These are phyloP conservation scores for Alternaria atra DNA, from an alignment of 2,329 filamentous ascomycete species.

Conservation along the genomic window DNA sequence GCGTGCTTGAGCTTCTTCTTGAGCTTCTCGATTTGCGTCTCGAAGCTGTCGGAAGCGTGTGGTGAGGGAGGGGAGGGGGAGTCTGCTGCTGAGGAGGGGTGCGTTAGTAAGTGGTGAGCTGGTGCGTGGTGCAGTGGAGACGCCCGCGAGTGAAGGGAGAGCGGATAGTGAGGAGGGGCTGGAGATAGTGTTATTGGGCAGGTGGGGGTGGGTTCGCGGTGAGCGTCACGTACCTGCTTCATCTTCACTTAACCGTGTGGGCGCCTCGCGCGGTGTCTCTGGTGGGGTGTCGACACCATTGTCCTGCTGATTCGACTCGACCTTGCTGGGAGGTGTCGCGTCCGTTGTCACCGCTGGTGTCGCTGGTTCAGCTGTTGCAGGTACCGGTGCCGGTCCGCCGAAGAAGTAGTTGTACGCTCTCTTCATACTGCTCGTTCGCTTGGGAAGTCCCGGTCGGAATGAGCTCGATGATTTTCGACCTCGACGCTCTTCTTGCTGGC, in stretches of 20 bases:
- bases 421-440: constrained; percentile 51
- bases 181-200: constrained; percentile 36
- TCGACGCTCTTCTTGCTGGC: constrained; percentile 41
- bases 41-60: constrained; percentile 38
- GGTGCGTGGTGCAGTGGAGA: constrained; percentile 25
- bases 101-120: constrained; percentile 32
- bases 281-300: constrained; percentile 46
- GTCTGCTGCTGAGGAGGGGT: constrained; percentile 29
- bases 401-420: constrained; percentile 54
- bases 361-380: constrained; percentile 38
- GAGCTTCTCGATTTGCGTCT: constrained; percentile 45
- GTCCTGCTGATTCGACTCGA: constrained; percentile 29
- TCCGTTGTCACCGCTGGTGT: constrained; percentile 40
- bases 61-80: constrained; percentile 45
- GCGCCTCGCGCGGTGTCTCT: constrained; percentile 41
- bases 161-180: constrained; percentile 30
- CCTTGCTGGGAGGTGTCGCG: constrained; percentile 31
- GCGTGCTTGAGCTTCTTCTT: constrained; percentile 41
- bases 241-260: constrained; percentile 18
- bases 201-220: constrained; percentile 15
- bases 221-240: constrained; percentile 29
- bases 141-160: constrained; percentile 27
- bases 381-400: constrained; percentile 34
- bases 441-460: constrained; percentile 46
- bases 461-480: constrained; percentile 45